These are phyloP conservation scores for Oenanthe sinensis DNA, from an alignment of 129 eudicot species.

Conservation along the genomic window DNA sequence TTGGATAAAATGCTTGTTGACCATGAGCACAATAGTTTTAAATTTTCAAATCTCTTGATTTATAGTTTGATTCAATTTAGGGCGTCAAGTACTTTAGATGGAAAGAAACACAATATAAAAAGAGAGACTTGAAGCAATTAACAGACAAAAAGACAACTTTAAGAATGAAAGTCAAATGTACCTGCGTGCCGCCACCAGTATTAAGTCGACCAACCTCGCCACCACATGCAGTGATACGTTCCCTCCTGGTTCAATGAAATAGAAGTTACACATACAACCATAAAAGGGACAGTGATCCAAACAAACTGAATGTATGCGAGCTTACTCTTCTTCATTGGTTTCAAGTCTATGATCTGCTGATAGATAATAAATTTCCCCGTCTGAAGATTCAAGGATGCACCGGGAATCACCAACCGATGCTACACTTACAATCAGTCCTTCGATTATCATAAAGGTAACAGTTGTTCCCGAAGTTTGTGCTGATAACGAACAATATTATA, in stretches of 20 bases:
- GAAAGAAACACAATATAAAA: neutral
- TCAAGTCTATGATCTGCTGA: slow-evolving; percentile 99
- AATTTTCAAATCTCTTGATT: neutral
- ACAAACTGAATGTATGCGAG: slow-evolving; percentile 9
- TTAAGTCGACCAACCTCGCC: slow-evolving; percentile 98
- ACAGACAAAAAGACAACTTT: neutral
- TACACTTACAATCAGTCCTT: slow-evolving; percentile 81
- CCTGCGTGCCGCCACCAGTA: slow-evolving; percentile 98
- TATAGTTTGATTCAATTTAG: neutral
- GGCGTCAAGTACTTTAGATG: neutral
- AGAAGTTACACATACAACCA: neutral
- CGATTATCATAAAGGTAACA: slow-evolving; percentile 84
- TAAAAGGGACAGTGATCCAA: neutral
- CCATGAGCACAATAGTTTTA: neutral
- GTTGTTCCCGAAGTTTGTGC: slow-evolving; percentile 94
- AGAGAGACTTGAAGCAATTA: neutral
- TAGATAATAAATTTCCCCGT: slow-evolving; percentile 73
- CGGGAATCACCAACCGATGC: slow-evolving; percentile 99
- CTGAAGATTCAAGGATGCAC: slow-evolving; percentile 90
- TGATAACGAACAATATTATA: slow-evolving; percentile 28
- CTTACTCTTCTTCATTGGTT: slow-evolving; percentile 85
- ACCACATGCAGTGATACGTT: slow-evolving; percentile 88
- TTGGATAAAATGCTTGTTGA: neutral
- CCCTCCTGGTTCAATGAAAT: slow-evolving; percentile 47
- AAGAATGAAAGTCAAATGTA: slow-evolving; percentile 13